Conservation (phyloP, 306 rosid species). For the Vigna mungo region DNA sequence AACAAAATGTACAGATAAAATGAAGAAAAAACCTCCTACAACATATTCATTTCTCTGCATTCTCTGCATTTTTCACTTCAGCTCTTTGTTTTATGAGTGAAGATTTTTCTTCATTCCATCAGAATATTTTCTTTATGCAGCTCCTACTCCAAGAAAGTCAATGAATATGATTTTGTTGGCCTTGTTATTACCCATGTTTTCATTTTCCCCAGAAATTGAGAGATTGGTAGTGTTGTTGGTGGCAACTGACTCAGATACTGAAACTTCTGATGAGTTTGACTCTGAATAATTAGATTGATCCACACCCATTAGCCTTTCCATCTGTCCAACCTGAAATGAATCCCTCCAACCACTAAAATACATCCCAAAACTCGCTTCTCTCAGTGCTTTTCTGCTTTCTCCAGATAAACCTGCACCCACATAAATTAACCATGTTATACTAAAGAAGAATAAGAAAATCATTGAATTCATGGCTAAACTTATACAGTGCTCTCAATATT, state of each 20-base stretch:
- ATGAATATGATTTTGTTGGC: conserved; percentile 53
- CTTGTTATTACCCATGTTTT: conserved; percentile 30
- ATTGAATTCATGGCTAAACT: background rate
- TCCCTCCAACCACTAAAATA: conserved; percentile 36
- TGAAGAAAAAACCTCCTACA: conserved; percentile 37
- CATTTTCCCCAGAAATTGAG: conserved; percentile 52
- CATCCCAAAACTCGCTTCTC: conserved; percentile 39
- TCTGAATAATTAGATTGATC: conserved; percentile 65
- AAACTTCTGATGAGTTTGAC: conserved; percentile 72
- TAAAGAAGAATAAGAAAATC: background rate
- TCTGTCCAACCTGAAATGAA: conserved; percentile 25
- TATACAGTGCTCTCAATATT: background rate
- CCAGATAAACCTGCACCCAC: conserved; percentile 40
- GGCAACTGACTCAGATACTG: conserved; percentile 67
- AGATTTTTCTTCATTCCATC: background rate
- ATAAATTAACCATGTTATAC: background rate
- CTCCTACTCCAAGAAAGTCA: conserved; percentile 93
- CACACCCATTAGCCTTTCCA: conserved; percentile 40
- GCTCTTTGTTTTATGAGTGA: conserved; percentile 10
- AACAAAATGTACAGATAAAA: conserved; percentile 59
- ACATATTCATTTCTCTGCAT: conserved; percentile 24
- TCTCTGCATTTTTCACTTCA: conserved; percentile 24
- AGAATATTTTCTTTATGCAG: conserved; percentile 41
- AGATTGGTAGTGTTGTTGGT: conserved; percentile 50
- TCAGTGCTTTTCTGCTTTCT: background rate